A percentile compares a stretch with the other conserved stretches of the same genome.
These are phyloP conservation scores for Gomphus sp. DNA, from an alignment of 1,284 basidiomycete genomes.

Conservation along the genomic window DNA sequence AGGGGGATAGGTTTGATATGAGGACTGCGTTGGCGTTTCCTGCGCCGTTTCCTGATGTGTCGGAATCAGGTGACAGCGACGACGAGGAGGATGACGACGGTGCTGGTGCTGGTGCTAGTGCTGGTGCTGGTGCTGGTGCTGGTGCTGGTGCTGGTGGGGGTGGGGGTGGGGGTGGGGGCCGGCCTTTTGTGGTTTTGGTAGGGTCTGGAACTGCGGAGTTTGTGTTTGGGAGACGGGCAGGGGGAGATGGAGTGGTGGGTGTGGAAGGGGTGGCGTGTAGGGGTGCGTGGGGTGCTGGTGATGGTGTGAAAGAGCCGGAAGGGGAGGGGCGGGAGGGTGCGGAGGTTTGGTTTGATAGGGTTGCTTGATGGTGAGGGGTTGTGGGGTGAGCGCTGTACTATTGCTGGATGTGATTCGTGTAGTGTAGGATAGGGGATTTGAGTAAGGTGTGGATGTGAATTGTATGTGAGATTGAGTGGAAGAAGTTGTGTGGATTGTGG, in stretches of 20 bases:
- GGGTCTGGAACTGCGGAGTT: background rate
- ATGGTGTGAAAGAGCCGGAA: background rate
- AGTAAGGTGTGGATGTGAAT: too few relatives aligned
- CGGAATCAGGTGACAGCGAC: too few relatives aligned
- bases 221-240: background rate
- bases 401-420: too few relatives aligned
- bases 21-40: background rate
- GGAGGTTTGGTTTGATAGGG: constrained; percentile 5
- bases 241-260: background rate
- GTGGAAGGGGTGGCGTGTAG: constrained; percentile 1
- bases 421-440: too few relatives aligned
- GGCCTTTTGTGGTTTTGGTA: background rate
- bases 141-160: too few relatives aligned
- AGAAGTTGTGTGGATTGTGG: too few relatives aligned
- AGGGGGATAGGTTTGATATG: background rate
- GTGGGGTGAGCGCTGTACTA: too few relatives aligned
- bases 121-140: too few relatives aligned
- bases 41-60: background rate
- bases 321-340: background rate
- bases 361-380: background rate
- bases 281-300: constrained; percentile 6
- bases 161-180: too few relatives aligned
- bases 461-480: too few relatives aligned
- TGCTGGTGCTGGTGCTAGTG: too few relatives aligned
- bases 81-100: too few relatives aligned